A percentile compares a stretch with the other conserved stretches of the same genome.
phyloP scores from a whole-genome alignment of 1,284 basidiomycete genomes.

The Melampsora larici-populina region DNA sequence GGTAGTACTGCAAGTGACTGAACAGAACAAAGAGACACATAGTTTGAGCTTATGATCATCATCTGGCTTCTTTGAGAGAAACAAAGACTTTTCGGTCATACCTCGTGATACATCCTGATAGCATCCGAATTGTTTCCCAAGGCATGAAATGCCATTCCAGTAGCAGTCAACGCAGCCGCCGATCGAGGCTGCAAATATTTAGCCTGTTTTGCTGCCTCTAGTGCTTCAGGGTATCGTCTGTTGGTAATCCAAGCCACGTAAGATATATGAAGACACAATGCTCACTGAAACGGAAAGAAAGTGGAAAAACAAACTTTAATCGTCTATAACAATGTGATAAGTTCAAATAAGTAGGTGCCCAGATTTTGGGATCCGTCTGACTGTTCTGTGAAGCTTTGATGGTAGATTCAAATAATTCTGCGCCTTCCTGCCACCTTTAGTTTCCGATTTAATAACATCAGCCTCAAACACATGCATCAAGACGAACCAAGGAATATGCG shows the following conservation, averaged over 20 bases:
- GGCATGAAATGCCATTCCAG: slow-evolving; percentile 78
- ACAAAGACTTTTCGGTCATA: slow-evolving; percentile 52
- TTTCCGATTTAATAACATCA: neutral
- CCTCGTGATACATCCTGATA: slow-evolving; percentile 83
- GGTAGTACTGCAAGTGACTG: slow-evolving; percentile 78
- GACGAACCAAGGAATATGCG: slow-evolving; percentile 52
- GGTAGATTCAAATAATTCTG: slow-evolving; percentile 67
- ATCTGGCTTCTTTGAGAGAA: neutral
- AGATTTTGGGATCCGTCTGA: slow-evolving; percentile 75
- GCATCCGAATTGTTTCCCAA: slow-evolving; percentile 69
- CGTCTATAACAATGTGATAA: slow-evolving; percentile 81
- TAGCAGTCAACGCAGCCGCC: slow-evolving; percentile 70
- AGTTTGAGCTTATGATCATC: neutral
- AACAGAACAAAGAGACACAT: neutral
- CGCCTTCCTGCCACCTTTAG: slow-evolving; percentile 66
- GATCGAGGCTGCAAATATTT: slow-evolving; percentile 76
- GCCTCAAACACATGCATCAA: neutral
- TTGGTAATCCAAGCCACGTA: slow-evolving; percentile 18
- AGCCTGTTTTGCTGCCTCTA: slow-evolving; percentile 68
- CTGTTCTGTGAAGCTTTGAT: slow-evolving; percentile 72
- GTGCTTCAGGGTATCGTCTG: slow-evolving; percentile 69
- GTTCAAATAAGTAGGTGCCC: slow-evolving; percentile 84
- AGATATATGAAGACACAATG: neutral
- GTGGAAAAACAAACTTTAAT: slow-evolving; percentile 61
- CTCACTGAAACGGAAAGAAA: neutral